Evolutionary conservation across 1,139 yeast species (phyloP).

Genomic region (Candida gigantensis): DNA sequence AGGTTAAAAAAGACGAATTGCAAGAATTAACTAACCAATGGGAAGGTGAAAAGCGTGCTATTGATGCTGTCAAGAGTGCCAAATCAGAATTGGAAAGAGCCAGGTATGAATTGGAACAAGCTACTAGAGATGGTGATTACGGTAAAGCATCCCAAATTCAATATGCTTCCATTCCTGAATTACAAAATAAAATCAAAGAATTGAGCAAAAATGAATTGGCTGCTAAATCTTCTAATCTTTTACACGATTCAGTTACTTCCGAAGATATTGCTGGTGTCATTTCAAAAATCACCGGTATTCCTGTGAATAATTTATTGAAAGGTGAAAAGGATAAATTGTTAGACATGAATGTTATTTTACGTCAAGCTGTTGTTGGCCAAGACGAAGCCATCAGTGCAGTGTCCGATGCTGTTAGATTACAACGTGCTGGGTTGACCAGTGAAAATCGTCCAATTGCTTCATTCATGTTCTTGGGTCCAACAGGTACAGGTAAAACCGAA

Average conservation of each 20-base stretch:
- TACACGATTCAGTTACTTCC: slow-evolving; percentile 91
- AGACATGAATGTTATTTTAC: slow-evolving; percentile 80
- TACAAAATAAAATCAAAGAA: slow-evolving; percentile 58
- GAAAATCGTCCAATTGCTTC: slow-evolving; percentile 95
- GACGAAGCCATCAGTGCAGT: slow-evolving; percentile 90
- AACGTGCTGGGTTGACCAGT: slow-evolving; percentile 93
- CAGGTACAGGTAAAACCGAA: slow-evolving; percentile 98
- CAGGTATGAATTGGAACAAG: slow-evolving; percentile 75
- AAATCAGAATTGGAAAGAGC: slow-evolving; percentile 85
- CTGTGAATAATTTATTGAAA: slow-evolving; percentile 85
- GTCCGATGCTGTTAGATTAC: slow-evolving; percentile 91
- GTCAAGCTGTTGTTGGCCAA: slow-evolving; percentile 86
- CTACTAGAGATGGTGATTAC: slow-evolving; percentile 82
- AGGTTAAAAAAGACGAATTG: slow-evolving; percentile 62
- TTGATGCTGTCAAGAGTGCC: slow-evolving; percentile 75
- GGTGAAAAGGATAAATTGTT: slow-evolving; percentile 92
- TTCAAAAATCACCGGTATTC: slow-evolving; percentile 94
- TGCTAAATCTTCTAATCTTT: slow-evolving; percentile 32
- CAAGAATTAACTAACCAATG: slow-evolving; percentile 74
- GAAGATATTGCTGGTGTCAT: slow-evolving; percentile 93
- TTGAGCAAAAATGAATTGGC: slow-evolving; percentile 35
- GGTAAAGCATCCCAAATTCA: slow-evolving; percentile 88
- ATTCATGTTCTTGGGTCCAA: slow-evolving; percentile 94
- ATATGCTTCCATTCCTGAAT: slow-evolving; percentile 79
- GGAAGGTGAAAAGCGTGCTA: slow-evolving; percentile 77